phyloP scores from a whole-genome alignment of 2,329 filamentous ascomycete species.

The Microthyrium microscopicum region DNA sequence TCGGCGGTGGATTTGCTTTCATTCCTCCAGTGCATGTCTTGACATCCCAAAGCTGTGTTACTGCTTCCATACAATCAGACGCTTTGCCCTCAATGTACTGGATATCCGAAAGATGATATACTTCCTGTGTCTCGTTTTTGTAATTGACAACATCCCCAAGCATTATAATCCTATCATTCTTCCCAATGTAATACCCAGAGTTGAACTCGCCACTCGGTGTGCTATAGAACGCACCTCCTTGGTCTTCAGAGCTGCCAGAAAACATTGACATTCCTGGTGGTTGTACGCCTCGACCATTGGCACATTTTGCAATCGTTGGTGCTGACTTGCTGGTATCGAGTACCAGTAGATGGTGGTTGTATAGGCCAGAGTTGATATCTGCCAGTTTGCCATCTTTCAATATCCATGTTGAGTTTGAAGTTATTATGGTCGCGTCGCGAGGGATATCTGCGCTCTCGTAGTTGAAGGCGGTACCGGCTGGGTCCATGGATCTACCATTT shows the following conservation, averaged over 20 bases:
- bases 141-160: background rate
- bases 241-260: background rate
- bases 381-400: background rate
- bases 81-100: background rate
- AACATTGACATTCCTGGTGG: background rate
- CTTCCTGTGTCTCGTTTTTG: background rate
- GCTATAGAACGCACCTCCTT: background rate
- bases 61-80: background rate
- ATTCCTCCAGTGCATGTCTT: background rate
- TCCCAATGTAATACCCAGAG: constrained; percentile 2
- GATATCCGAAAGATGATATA: background rate
- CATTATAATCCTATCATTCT: background rate
- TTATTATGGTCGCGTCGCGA: constrained; percentile 1
- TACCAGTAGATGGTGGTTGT: constrained; percentile 2
- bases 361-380: background rate
- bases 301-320: background rate
- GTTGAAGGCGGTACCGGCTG: background rate
- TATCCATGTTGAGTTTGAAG: background rate
- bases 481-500: background rate
- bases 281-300: background rate
- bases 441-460: background rate
- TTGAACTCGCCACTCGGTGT: background rate
- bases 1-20: background rate
- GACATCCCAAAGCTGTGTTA: background rate
- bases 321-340: background rate